Percentiles rank a stretch among this genome's conserved stretches.
These are phyloP conservation scores for Ricinus communis DNA, from an alignment of 345 rosid species.

Conservation along the genomic window DNA sequence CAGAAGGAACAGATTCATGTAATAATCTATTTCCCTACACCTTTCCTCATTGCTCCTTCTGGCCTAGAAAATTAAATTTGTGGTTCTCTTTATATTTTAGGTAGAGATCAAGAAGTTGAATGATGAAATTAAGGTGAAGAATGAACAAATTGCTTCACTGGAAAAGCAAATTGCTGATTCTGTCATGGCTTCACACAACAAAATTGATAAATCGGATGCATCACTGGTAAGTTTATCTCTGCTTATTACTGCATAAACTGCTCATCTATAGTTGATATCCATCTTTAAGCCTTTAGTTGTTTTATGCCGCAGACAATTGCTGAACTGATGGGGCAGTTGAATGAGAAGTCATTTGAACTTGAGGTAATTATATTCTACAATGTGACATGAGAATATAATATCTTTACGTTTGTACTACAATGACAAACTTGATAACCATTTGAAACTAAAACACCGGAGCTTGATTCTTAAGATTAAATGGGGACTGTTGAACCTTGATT, in stretches of 20 bases:
- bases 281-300: conserved; percentile 23
- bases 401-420: conserved; percentile 7
- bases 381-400: conserved; percentile 8
- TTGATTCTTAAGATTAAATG: background rate
- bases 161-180: conserved; percentile 81
- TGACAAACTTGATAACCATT: conserved; percentile 1
- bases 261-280: conserved; percentile 10
- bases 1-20: conserved; percentile 68
- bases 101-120: conserved; percentile 64
- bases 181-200: conserved; percentile 50
- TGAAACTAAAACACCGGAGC: background rate
- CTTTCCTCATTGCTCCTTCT: conserved; percentile 19
- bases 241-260: conserved; percentile 8
- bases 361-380: conserved; percentile 55
- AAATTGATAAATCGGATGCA: conserved; percentile 60
- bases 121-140: conserved; percentile 75
- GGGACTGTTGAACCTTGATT: background rate
- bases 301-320: conserved; percentile 64
- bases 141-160: conserved; percentile 68
- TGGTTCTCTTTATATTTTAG: conserved; percentile 41
- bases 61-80: conserved; percentile 24
- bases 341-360: conserved; percentile 92
- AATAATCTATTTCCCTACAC: conserved; percentile 17
- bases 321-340: conserved; percentile 72
- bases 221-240: conserved; percentile 53